Evolutionary conservation across 2,329 filamentous ascomycete species (phyloP).

Genomic region (Fusarium longipes): DNA sequence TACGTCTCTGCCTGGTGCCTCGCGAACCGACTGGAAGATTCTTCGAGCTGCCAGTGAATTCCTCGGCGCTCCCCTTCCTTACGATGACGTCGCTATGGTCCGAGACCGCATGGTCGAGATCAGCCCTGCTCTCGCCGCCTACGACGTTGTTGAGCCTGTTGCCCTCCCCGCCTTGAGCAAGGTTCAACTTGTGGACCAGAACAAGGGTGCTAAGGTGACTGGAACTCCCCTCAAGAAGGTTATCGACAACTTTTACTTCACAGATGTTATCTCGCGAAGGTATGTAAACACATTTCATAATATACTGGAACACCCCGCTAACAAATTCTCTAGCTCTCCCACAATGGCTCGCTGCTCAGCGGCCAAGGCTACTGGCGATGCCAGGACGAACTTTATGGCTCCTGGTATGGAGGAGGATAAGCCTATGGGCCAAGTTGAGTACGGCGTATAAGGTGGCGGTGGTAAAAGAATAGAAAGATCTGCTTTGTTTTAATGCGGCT

Average conservation of each 20-base stretch:
- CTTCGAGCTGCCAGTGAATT: slow-evolving; percentile 93
- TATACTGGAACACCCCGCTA: slow-evolving; percentile 31
- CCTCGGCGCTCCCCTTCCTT: slow-evolving; percentile 85
- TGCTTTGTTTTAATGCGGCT: slow-evolving; percentile 48
- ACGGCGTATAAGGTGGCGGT: slow-evolving; percentile 60
- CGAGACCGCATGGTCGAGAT: slow-evolving; percentile 96
- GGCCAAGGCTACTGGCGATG: slow-evolving; percentile 84
- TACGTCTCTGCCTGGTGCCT: slow-evolving; percentile 86
- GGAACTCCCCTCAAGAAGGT: slow-evolving; percentile 82
- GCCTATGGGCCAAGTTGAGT: slow-evolving; percentile 70
- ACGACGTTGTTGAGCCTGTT: slow-evolving; percentile 89
- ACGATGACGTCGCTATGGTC: slow-evolving; percentile 90
- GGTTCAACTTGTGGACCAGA: slow-evolving; percentile 95
- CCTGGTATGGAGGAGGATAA: slow-evolving; percentile 73
- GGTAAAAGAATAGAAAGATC: slow-evolving; percentile 54
- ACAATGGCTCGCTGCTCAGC: slow-evolving; percentile 98
- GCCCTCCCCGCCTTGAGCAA: slow-evolving; percentile 82
- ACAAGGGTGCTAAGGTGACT: slow-evolving; percentile 83
- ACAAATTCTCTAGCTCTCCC: slow-evolving; percentile 74
- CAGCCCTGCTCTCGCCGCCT: slow-evolving; percentile 86
- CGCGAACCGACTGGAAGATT: slow-evolving; percentile 99
- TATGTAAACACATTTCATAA: slow-evolving; percentile 58
- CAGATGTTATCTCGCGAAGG: slow-evolving; percentile 96
- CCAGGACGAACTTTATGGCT: slow-evolving; percentile 83
- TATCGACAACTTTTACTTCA: slow-evolving; percentile 98